These are phyloP conservation scores for Gentiana straminea DNA, from an alignment of 257 asterid genomes.

Conservation along the genomic window DNA sequence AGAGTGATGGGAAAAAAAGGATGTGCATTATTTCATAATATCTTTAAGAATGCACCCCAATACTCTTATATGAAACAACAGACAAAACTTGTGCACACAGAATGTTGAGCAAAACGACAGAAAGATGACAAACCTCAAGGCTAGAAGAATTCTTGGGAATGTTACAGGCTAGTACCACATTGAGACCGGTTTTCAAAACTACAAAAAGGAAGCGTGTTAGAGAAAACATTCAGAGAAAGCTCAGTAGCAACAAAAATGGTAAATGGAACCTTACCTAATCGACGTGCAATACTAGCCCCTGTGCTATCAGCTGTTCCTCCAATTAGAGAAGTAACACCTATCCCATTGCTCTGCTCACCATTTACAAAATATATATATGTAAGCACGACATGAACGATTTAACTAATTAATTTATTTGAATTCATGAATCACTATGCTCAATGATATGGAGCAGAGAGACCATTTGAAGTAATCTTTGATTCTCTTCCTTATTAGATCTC, in stretches of 20 bases:
- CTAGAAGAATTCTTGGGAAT: constrained; percentile 74
- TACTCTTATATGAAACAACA: neutral
- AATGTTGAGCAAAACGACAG: neutral
- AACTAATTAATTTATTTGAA: no score
- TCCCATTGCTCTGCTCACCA: constrained; percentile 47
- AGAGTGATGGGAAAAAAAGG: neutral
- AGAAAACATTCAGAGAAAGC: constrained; percentile 5
- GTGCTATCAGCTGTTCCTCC: constrained; percentile 85
- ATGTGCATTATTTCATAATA: neutral
- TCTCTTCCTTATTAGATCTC: no score
- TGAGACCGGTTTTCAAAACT: constrained; percentile 80
- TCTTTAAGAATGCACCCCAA: neutral
- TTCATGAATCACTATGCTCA: no score
- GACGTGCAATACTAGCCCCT: constrained; percentile 77
- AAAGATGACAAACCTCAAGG: constrained; percentile 63
- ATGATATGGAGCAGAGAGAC: no score
- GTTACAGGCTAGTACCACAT: constrained; percentile 67
- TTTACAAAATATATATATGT: constrained; percentile 6
- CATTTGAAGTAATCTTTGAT: no score
- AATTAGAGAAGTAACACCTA: constrained; percentile 54
- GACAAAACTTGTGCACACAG: neutral
- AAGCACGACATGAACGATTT: no score
- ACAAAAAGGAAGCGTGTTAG: constrained; percentile 23
- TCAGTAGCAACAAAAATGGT: neutral
- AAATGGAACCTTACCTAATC: constrained; percentile 47